Evolutionary conservation across 495 filamentous ascomycete species (phyloP).

Genomic region (Glarea lozoyensis): DNA sequence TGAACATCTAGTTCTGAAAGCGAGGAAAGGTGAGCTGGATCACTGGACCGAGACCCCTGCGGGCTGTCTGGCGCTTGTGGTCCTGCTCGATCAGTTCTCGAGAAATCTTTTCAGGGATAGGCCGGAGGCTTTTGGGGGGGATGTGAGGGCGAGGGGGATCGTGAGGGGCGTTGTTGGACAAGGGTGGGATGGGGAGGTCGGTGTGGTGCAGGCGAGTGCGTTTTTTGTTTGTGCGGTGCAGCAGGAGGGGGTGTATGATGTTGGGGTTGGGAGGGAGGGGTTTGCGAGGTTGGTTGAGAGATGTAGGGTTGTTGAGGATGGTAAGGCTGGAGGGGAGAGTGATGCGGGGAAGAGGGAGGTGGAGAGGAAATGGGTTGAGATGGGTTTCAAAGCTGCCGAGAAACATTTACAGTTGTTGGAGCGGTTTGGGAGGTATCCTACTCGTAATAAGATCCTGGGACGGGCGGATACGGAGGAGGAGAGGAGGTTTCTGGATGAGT

Average conservation of each 20-base stretch:
- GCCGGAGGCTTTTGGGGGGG: slow-evolving; percentile 20
- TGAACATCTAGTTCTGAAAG: slow-evolving; percentile 3
- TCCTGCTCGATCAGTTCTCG: slow-evolving; percentile 17
- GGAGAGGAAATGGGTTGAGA: not conserved
- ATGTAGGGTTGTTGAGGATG: too few relatives aligned
- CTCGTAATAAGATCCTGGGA: slow-evolving; percentile 2
- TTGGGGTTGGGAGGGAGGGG: slow-evolving; percentile 21
- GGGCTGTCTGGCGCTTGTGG: slow-evolving; percentile 10
- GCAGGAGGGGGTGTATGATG: slow-evolving; percentile 23
- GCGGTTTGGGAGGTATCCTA: slow-evolving; percentile 9
- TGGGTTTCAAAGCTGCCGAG: slow-evolving; percentile 2
- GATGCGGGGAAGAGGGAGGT: too few relatives aligned
- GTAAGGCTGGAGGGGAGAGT: too few relatives aligned
- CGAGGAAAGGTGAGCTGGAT: slow-evolving; percentile 3
- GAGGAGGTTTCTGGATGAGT: not conserved
- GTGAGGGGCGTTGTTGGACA: slow-evolving; percentile 21
- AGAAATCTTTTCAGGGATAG: slow-evolving; percentile 14
- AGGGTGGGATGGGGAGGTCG: slow-evolving; percentile 22
- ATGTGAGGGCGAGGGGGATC: slow-evolving; percentile 24
- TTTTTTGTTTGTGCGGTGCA: slow-evolving; percentile 30
- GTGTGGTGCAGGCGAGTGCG: slow-evolving; percentile 19
- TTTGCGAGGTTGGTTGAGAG: slow-evolving; percentile 18
- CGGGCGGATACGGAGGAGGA: slow-evolving; percentile 1
- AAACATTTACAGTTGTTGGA: slow-evolving; percentile 1
- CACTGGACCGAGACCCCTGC: slow-evolving; percentile 7